Conservation (phyloP, 257 asterid genomes). For the Voacanga thouarsii region DNA sequence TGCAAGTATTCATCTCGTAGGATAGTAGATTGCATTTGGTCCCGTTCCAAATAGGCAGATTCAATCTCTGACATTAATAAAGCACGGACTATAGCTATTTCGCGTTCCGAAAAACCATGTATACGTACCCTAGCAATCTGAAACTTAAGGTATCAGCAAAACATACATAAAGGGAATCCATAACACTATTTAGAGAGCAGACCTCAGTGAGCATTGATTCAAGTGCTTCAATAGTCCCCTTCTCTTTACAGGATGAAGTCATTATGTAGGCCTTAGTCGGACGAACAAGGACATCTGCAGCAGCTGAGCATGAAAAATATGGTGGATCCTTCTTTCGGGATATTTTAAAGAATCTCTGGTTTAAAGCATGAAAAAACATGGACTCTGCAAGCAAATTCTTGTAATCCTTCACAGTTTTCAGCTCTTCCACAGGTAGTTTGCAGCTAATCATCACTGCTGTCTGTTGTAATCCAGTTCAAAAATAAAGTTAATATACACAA, state of each 20-base stretch:
- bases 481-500: slow-evolving; percentile 3
- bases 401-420: slow-evolving; percentile 81
- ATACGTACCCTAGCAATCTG: slow-evolving; percentile 89
- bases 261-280: slow-evolving; percentile 79
- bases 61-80: slow-evolving; percentile 88
- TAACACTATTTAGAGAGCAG: slow-evolving; percentile 21
- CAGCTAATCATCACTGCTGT: slow-evolving; percentile 97
- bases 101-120: slow-evolving; percentile 94
- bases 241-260: slow-evolving; percentile 89
- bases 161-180: slow-evolving; percentile 15
- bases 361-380: slow-evolving; percentile 93
- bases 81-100: slow-evolving; percentile 74
- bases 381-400: slow-evolving; percentile 81
- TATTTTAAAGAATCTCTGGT: slow-evolving; percentile 90
- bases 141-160: slow-evolving; percentile 37
- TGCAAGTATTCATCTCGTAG: slow-evolving; percentile 88
- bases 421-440: slow-evolving; percentile 72
- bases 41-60: slow-evolving; percentile 90
- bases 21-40: slow-evolving; percentile 84
- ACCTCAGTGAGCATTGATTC: slow-evolving; percentile 96
- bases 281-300: slow-evolving; percentile 85
- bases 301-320: slow-evolving; percentile 88
- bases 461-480: slow-evolving; percentile 43
- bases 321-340: slow-evolving; percentile 91
- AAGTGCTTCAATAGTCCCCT: slow-evolving; percentile 77